phyloP scores from a whole-genome alignment of 257 asterid species.

The Solanum ossicruentum region DNA sequence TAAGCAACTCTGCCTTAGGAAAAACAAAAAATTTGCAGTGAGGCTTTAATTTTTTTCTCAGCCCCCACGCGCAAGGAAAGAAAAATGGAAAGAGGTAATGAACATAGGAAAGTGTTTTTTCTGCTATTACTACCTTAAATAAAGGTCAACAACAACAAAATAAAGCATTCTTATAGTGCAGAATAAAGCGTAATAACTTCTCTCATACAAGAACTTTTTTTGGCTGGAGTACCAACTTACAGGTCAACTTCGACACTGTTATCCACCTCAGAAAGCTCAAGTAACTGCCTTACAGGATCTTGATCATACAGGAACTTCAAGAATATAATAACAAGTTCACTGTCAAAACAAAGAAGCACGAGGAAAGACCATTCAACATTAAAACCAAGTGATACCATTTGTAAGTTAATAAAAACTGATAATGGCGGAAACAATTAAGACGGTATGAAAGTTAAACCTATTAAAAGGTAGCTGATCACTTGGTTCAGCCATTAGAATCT shows the following conservation, averaged over 20 bases:
- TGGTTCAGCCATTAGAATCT: conserved; percentile 91
- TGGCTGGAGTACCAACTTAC: conserved; percentile 35
- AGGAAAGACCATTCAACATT: not conserved
- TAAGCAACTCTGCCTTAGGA: not conserved
- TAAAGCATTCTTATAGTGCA: not conserved
- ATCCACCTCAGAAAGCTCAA: conserved; percentile 47
- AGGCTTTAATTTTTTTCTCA: not conserved
- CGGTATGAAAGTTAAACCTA: conserved; percentile 44
- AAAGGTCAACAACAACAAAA: not conserved
- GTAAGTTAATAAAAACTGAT: not conserved
- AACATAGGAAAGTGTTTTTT: not conserved
- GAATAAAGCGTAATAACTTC: not conserved
- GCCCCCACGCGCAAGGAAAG: not conserved
- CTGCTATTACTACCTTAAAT: not conserved
- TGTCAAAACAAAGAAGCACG: conserved; percentile 20
- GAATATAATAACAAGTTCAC: conserved; percentile 85
- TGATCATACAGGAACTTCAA: conserved; percentile 81
- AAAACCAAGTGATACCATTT: not conserved
- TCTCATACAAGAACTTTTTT: not conserved
- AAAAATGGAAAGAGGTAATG: not conserved
- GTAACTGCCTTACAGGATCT: conserved; percentile 78
- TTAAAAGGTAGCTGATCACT: conserved; percentile 89
- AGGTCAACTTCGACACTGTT: conserved; percentile 45
- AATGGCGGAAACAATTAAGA: conserved; percentile 6
- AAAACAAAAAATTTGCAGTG: not conserved